Evolutionary conservation across 345 rosid genomes (phyloP), one percentile per base, ranked within the genome.

Genomic region (Litchi chinensis): DNA sequence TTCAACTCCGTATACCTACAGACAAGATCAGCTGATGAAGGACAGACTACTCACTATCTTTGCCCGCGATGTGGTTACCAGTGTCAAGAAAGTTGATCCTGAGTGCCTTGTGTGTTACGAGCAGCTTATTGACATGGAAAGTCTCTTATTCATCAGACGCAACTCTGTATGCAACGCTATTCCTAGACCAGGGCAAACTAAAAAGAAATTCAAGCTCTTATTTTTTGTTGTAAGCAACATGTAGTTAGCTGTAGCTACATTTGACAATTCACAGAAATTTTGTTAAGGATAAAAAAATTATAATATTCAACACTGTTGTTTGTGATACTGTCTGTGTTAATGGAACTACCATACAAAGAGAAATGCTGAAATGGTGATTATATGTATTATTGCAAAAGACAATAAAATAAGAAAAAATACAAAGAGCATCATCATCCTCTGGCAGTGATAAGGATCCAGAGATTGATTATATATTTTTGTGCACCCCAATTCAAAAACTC

Each of bases 21-120:
- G 89, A 81, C 78, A 79, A 84, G 89, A 84, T 88, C 91, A 28
- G 89, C 89, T 0, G 89, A 86, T 76, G 91, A 88, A 79, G 91
- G 91, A 32, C 87, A 83, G 39, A 85, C 87, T 9, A 85, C 83
- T 41, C 82, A 80, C 63, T 80, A 74, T 39, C 39, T 56, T 1
- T 88, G 91, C 82, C 84, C 86, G 6, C 68, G 74, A 8, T 87
- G 88, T 56, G 57, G 73, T 26, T 65, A 77, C 56, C 73, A 41
- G 21, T 48, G 41, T 48, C 52, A 21, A 44, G 79, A 73, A 70
- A 80, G 76, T 26, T 83, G 79, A 79, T n/a, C 52, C 52, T 46
- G 52, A 32, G 37, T 1, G 37, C 37, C 2, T 46, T 6, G 28
- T 6, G 28, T 26, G 28, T 26, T 26, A 46, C 52, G 5, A 7